Conservation (phyloP, 768 basidiomycete genomes). For the Amanita molliuscula region DNA sequence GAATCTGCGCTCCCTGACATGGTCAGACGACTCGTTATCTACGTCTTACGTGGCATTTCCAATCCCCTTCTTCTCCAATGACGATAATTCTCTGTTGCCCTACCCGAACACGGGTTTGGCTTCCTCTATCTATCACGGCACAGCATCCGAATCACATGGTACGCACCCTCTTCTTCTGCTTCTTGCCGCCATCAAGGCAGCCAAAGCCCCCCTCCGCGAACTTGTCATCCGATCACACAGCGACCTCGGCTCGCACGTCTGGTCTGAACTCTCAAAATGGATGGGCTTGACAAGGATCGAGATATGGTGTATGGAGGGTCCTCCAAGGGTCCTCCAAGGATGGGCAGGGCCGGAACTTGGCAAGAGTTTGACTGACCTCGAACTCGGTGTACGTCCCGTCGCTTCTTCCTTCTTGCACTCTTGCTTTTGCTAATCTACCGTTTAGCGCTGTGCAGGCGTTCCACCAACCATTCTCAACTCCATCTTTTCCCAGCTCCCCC, state of each 20-base stretch:
- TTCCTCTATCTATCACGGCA: not conserved
- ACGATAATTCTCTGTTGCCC: not conserved
- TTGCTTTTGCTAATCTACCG: constrained; percentile 6
- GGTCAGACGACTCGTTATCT: constrained; percentile 44
- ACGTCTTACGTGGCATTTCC: constrained; percentile 5
- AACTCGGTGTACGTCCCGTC: constrained; percentile 51
- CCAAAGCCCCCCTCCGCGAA: constrained; percentile 30
- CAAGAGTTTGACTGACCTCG: constrained; percentile 50
- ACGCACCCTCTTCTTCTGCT: constrained; percentile 23
- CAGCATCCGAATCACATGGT: not conserved
- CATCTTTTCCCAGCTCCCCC: constrained; percentile 53
- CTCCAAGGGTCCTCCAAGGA: constrained; percentile 49
- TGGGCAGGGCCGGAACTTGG: constrained; percentile 45
- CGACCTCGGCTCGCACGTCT: constrained; percentile 47
- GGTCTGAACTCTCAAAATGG: constrained; percentile 41
- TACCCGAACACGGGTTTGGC: not conserved
- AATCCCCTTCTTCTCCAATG: not conserved
- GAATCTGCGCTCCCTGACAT: constrained; percentile 49
- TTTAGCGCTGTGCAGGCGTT: constrained; percentile 48
- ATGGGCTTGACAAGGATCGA: constrained; percentile 44
- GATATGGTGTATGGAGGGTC: constrained; percentile 63
- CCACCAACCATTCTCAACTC: constrained; percentile 49
- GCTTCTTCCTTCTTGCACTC: constrained; percentile 23
- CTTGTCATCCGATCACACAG: constrained; percentile 45
- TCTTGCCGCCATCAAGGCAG: constrained; percentile 28